Evolutionary conservation across 805 yeast genomes (phyloP).

Genomic region (Spathaspora sp.): DNA sequence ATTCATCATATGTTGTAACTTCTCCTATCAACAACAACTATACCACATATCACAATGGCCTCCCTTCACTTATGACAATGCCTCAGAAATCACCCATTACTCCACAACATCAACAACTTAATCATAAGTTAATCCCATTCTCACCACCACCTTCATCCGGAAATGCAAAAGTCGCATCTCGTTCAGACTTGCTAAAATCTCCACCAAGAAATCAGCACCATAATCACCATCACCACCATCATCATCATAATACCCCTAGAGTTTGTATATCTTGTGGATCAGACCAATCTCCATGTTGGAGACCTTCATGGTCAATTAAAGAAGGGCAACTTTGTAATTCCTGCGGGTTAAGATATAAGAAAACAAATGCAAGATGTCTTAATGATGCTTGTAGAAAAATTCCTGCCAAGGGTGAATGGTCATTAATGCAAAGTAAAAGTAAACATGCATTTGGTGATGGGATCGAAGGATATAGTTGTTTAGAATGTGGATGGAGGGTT

Average conservation of each 20-base stretch:
- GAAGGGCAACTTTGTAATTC: conserved; percentile 97
- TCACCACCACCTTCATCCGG: conserved; percentile 9
- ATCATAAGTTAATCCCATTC: conserved; percentile 1
- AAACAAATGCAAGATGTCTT: conserved; percentile 88
- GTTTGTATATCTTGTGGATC: conserved; percentile 88
- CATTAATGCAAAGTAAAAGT: conserved; percentile 76
- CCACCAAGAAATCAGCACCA: conserved; percentile 20
- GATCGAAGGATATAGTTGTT: conserved; percentile 34
- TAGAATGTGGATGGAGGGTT: conserved; percentile 41
- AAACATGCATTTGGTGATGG: conserved; percentile 39
- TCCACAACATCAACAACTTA: not conserved
- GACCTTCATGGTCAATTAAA: conserved; percentile 90
- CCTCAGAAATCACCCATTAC: not conserved
- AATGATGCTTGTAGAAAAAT: conserved; percentile 74
- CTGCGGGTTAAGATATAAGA: conserved; percentile 91
- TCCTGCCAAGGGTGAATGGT: conserved; percentile 96
- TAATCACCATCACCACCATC: conserved; percentile 8
- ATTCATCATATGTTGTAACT: not conserved
- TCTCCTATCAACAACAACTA: not conserved
- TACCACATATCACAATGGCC: not conserved
- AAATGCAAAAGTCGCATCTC: conserved; percentile 10
- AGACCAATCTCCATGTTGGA: conserved; percentile 94
- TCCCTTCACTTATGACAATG: conserved; percentile 1
- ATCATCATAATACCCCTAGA: conserved; percentile 35
- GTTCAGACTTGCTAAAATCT: conserved; percentile 28